A percentile compares a stretch with the other conserved stretches of the same genome.
Evolutionary conservation across 371 early-diverging fungal genomes (phyloP).

Genomic region (Capillidium rhysosporum): DNA sequence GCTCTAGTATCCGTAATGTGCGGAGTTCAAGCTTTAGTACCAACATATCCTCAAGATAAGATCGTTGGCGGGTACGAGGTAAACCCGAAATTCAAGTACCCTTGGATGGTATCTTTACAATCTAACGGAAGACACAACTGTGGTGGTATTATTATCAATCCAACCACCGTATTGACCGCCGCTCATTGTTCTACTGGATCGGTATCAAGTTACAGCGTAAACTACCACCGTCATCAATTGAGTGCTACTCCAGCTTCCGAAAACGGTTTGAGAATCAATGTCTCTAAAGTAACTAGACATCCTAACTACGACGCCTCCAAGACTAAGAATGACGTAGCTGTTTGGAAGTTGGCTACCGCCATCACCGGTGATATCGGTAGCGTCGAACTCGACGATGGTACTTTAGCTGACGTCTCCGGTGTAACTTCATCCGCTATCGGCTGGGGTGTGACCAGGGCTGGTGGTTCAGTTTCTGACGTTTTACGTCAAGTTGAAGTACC

Average conservation of each 20-base stretch:
- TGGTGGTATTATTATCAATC: conserved; percentile 1
- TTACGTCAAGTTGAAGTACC: conserved; percentile 6
- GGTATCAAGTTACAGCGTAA: neutral
- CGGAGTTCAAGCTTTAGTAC: too few relatives aligned
- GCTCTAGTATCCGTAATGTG: too few relatives aligned
- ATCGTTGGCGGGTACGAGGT: neutral
- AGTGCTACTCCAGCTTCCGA: neutral
- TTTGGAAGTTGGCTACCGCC: neutral
- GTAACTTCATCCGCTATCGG: neutral
- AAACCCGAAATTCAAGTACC: neutral
- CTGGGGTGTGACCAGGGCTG: neutral
- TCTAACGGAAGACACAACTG: neutral
- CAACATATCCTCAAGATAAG: neutral
- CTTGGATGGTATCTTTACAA: too few relatives aligned
- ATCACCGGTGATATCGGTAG: neutral
- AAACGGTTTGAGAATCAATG: neutral
- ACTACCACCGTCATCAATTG: neutral
- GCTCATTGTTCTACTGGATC: conserved; percentile 1
- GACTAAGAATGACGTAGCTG: neutral
- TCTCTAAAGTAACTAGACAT: neutral
- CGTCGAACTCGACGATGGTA: conserved; percentile 2
- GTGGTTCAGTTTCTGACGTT: conserved; percentile 2
- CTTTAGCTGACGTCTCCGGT: neutral
- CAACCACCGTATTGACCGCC: conserved; percentile 1
- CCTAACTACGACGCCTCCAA: neutral